Evolutionary conservation across 2,329 filamentous ascomycete genomes (phyloP), one percentile per base, ranked within the genome.

Genomic region (Ceratocystis cubensis): DNA sequence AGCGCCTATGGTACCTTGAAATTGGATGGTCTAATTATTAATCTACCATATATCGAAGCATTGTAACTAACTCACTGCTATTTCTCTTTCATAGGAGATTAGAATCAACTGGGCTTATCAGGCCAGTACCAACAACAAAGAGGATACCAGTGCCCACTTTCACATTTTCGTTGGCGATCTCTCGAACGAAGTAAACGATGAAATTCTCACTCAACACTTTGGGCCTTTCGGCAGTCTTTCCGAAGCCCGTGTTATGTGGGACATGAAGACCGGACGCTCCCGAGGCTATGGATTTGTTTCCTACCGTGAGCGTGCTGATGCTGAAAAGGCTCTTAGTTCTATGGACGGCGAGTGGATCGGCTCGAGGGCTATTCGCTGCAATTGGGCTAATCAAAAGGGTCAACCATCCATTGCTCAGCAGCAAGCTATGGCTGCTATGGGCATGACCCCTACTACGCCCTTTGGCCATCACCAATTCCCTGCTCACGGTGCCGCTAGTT

Each of bases 351-450:
- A 99, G 79, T 99, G 94, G 94, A 87, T 99, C 64, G 94, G 94
- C 65, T 97, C 94, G 72, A 89, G 94, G 70, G 94, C 94, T 50
- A 99, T 99, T 74, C 92, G 94, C 72, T 97, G 93, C 84, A 99
- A 99, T 81, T 99, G 94, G 94, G 94, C 94, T 69, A 99, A 99
- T 80, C 94, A 99, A 75, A 99, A 99, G 81, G 94, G 94, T n/a
- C 94, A 99, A 74, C 94, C 94, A 66, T 97, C 94, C 1, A 96
- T 97, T 76, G 91, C 92, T 62, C 93, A 99, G 79, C 94, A 97
- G 78, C 91, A 96, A 77, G 91, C 91, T 46, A 94, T 99, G 91
- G 88, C 88, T 69, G 88, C 91, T 68, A 96, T 97, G 90, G 94
- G 94, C 74, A 92, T 99, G 88, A 96, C 93, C 30, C 94, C 94